A percentile compares a stretch with the other conserved stretches of the same genome.
Conservation (phyloP, 2,329 filamentous ascomycete genomes). For the Samsoniella hepiali region DNA sequence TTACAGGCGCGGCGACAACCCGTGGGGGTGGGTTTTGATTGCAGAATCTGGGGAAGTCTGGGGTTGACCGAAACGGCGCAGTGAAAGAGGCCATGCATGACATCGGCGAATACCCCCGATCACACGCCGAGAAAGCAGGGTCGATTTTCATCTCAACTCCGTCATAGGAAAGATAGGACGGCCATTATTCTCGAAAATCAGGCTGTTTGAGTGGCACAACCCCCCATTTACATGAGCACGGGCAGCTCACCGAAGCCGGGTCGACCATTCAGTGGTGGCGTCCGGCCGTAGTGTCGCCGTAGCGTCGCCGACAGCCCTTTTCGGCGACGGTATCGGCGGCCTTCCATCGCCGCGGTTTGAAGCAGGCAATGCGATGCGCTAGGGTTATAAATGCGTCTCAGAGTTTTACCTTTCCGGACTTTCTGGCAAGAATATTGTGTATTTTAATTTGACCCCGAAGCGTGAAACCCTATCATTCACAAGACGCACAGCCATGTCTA, state of each 20-base stretch:
- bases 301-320: conserved; percentile 2
- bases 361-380: neutral
- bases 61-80: neutral
- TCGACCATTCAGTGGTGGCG: neutral
- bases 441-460: neutral
- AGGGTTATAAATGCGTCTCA: neutral
- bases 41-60: neutral
- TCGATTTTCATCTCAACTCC: neutral
- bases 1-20: neutral
- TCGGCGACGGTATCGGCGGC: neutral
- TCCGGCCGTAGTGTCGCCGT: neutral
- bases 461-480: neutral
- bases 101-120: neutral
- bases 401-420: neutral
- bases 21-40: neutral
- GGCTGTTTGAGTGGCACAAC: neutral
- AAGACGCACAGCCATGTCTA: neutral
- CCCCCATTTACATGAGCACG: too few species aligned
- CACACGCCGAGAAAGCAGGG: neutral
- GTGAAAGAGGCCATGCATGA: neutral
- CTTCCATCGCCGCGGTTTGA: neutral
- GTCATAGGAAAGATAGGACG: neutral
- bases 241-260: neutral
- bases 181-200: neutral
- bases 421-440: neutral